A percentile compares a stretch with the other conserved stretches of the same genome.
These are phyloP conservation scores for Backusella liffmaniae DNA, from an alignment of 192 early-diverging fungal genomes.

Conservation along the genomic window DNA sequence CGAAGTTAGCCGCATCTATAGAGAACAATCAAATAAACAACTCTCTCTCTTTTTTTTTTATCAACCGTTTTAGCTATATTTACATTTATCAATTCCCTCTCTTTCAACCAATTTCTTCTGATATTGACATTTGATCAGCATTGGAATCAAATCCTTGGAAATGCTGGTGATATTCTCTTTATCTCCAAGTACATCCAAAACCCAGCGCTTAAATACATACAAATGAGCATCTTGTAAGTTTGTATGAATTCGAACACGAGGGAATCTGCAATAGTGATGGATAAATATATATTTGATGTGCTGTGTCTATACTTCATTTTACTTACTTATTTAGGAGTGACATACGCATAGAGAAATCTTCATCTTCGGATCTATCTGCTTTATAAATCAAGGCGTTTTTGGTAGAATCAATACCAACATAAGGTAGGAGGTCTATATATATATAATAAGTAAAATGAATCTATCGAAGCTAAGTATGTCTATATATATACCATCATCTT, in stretches of 20 bases:
- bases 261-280: constrained; percentile 73
- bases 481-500: constrained; percentile 39
- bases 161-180: constrained; percentile 72
- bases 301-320: not conserved
- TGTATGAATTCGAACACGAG: constrained; percentile 73
- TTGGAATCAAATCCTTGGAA: constrained; percentile 80
- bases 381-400: constrained; percentile 46
- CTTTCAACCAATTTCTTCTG: constrained; percentile 63
- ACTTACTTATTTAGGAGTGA: constrained; percentile 46
- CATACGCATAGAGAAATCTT: constrained; percentile 57
- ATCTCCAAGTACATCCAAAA: constrained; percentile 76
- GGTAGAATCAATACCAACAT: constrained; percentile 49
- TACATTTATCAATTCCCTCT: constrained; percentile 67
- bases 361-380: constrained; percentile 45
- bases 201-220: constrained; percentile 93
- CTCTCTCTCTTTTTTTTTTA: not conserved
- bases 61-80: not conserved
- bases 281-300: not conserved
- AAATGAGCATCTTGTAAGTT: constrained; percentile 88
- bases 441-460: not conserved
- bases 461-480: no score
- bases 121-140: constrained; percentile 85
- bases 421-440: constrained; percentile 37
- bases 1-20: constrained; percentile 23
- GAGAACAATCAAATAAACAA: not conserved